Evolutionary conservation across 345 rosid species (phyloP), one percentile per base, ranked within the genome.

Genomic region (Sapria himalayana): DNA sequence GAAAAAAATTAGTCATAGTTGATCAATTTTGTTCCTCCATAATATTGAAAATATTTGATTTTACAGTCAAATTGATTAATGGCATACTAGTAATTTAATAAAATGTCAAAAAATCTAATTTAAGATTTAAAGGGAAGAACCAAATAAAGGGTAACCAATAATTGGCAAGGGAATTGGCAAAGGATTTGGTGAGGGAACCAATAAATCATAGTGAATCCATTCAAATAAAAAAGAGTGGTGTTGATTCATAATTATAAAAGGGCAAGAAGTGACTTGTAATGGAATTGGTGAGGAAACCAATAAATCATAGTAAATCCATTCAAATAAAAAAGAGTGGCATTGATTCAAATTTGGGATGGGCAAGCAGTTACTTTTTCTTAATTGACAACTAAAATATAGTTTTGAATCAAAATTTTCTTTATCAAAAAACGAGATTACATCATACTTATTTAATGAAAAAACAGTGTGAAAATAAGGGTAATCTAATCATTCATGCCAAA

Each of bases 1-100:
- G 14, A 32, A 8, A 14, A 10, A 19, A 7, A 4, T 9, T 7
- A 20, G 4, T 5, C 7, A 16, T 6, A 18, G 4, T 11, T 29
- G 7, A 5, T 9, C 7, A 39, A 55, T 25, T 41, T 44, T 1
- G 48, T 53, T 14, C 54, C 43, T 11, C 25, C 31, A 11, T 47
- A 37, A 5, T 9, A 22, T 4, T 7, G 32, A 47, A 48, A 39
- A 5, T 4, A 14, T n/a, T 48, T 39, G 25, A 58, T 35, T 17
- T 1, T 11, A 8, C 7, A 3, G 3, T 4, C 1, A 6, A 43
- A 20, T 10, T 46, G 3, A 21, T 46, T 46, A 16, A 45, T 12
- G 7, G 20, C 22, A 0, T 25, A 3, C 1, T 6, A 19, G 39
- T 51, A 51, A 0, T 3, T 23, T 1, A 32, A 4, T 14, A 51